These are phyloP conservation scores for Pleurotus salmoneostramineus DNA, from an alignment of 768 basidiomycete species.

Conservation along the genomic window DNA sequence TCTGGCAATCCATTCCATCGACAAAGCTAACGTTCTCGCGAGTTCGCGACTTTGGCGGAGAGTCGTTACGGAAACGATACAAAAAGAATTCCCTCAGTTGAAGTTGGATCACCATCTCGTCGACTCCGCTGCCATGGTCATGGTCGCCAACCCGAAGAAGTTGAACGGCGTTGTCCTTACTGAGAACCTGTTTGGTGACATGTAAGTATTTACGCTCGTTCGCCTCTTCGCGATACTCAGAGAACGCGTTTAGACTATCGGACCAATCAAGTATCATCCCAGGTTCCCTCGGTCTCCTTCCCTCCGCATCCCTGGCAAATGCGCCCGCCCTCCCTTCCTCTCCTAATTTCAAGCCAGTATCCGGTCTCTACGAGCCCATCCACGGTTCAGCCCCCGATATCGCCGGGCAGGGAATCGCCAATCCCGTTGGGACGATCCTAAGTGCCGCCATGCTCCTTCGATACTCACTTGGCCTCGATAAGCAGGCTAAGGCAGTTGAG, in stretches of 20 bases:
- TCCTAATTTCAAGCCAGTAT: constrained; percentile 68
- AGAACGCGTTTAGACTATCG: constrained; percentile 60
- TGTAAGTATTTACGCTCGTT: constrained; percentile 51
- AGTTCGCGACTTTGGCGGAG: constrained; percentile 93
- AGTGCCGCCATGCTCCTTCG: constrained; percentile 91
- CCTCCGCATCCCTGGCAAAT: constrained; percentile 94
- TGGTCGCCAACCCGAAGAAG: constrained; percentile 85
- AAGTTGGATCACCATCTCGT: constrained; percentile 89
- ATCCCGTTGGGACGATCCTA: constrained; percentile 93
- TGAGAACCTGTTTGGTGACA: constrained; percentile 96
- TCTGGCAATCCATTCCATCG: constrained; percentile 85
- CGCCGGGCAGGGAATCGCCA: constrained; percentile 90
- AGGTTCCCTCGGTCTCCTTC: constrained; percentile 92
- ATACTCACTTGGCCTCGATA: constrained; percentile 89
- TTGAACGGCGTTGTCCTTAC: constrained; percentile 95
- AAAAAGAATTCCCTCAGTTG: constrained; percentile 85
- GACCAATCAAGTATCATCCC: constrained; percentile 98
- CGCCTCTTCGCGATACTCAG: constrained; percentile 3
- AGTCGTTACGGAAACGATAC: constrained; percentile 82
- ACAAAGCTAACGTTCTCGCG: constrained; percentile 98
- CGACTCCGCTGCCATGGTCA: constrained; percentile 94
- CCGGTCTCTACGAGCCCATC: constrained; percentile 96
- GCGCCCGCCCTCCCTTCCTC: constrained; percentile 50
- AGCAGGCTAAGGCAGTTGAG: constrained; percentile 83
- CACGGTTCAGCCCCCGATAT: constrained; percentile 96